Conservation (phyloP, 2,329 filamentous ascomycete genomes). For the Trichoderma atrobrunneum region DNA sequence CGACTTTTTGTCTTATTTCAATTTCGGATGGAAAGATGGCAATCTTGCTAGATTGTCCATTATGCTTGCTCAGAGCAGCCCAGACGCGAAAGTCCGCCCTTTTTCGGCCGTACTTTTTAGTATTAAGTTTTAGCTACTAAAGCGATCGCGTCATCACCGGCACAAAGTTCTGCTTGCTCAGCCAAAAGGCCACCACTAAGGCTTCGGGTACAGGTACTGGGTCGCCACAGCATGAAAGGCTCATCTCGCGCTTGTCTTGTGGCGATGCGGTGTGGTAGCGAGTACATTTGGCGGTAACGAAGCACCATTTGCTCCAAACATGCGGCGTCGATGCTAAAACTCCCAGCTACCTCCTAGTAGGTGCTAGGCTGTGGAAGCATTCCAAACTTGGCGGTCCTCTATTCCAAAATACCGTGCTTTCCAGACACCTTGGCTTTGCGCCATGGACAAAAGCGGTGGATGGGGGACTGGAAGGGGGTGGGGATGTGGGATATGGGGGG, state of each 20-base stretch:
- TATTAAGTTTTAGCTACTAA: neutral
- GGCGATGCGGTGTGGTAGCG: neutral
- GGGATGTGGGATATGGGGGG: neutral
- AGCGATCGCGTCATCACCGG: conserved; percentile 6
- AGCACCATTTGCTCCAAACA: neutral
- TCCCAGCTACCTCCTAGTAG: neutral
- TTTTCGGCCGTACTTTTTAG: conserved; percentile 5
- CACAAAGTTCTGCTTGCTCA: conserved; percentile 4
- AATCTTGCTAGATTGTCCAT: neutral
- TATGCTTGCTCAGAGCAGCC: neutral
- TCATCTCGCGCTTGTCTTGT: neutral
- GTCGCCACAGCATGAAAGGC: neutral
- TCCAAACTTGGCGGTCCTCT: neutral
- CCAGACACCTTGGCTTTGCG: neutral
- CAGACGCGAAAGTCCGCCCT: neutral
- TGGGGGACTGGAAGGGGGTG: neutral
- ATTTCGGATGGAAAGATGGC: neutral
- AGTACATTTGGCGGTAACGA: neutral
- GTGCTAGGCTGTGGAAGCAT: neutral
- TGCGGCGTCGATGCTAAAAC: neutral
- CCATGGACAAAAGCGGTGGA: neutral
- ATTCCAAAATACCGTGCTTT: neutral
- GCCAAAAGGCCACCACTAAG: neutral
- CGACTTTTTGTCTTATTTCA: neutral
- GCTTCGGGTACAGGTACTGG: neutral